A percentile compares a stretch with the other conserved stretches of the same genome.
These are phyloP conservation scores for Colletotrichum lini DNA, from an alignment of 2,329 filamentous ascomycete species.

Conservation along the genomic window DNA sequence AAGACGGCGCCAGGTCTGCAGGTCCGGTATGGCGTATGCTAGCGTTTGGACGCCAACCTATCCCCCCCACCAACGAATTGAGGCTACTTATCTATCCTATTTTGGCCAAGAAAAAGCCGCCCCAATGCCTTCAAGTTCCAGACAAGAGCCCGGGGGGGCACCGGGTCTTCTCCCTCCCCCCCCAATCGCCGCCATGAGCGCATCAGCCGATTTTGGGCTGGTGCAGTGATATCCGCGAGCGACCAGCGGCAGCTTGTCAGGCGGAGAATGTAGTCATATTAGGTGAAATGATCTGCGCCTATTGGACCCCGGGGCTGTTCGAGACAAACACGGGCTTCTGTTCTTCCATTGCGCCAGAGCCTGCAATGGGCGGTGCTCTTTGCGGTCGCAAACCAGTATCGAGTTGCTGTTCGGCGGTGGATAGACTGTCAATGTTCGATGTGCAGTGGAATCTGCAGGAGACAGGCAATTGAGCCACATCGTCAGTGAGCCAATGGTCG, in stretches of 20 bases:
- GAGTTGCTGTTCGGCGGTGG: background rate
- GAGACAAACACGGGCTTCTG: conserved; percentile 12
- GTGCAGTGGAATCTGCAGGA: conserved; percentile 1
- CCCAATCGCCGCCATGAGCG: conserved; percentile 10
- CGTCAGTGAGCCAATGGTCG: conserved; percentile 32
- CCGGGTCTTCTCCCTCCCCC: conserved; percentile 5
- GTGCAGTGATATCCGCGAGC: conserved; percentile 33
- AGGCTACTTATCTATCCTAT: conserved; percentile 1
- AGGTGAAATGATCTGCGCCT: conserved; percentile 34
- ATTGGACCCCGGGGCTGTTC: conserved; percentile 27
- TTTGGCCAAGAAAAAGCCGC: background rate
- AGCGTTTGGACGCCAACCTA: conserved; percentile 32
- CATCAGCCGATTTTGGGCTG: conserved; percentile 13
- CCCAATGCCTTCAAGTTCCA: conserved; percentile 14
- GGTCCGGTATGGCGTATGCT: conserved; percentile 39
- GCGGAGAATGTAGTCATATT: conserved; percentile 41
- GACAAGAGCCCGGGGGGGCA: conserved; percentile 11
- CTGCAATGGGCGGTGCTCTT: background rate
- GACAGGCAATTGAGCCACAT: conserved; percentile 9
- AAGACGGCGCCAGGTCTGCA: conserved; percentile 34
- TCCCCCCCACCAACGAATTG: conserved; percentile 10
- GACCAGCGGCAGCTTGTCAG: conserved; percentile 36
- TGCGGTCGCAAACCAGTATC: background rate
- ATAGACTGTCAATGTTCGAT: conserved; percentile 1
- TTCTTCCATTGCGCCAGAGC: background rate